Percentiles rank a stretch among this genome's conserved stretches.
These are phyloP conservation scores for Monosporozyma servazzii DNA, from an alignment of 805 yeast species.

Conservation along the genomic window DNA sequence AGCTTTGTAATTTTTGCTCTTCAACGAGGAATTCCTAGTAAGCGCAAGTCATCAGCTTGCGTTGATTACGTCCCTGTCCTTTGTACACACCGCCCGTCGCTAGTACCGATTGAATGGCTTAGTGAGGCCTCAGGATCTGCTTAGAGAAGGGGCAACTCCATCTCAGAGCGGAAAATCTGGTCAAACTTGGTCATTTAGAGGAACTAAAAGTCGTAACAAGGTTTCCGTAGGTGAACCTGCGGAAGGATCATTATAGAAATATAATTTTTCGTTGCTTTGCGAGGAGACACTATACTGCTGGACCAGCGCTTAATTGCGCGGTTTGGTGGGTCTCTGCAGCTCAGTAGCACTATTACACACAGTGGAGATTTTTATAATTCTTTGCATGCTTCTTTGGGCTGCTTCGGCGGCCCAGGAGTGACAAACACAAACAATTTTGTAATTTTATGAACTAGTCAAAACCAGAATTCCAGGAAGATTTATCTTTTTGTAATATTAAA, in stretches of 20 bases:
- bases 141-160: background rate
- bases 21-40: background rate
- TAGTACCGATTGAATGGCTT: background rate
- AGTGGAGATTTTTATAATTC: background rate
- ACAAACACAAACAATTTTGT: background rate
- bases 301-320: background rate
- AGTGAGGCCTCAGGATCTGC: background rate
- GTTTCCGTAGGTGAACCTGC: background rate
- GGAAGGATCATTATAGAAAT: background rate
- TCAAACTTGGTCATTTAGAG: background rate
- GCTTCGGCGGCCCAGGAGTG: background rate
- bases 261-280: background rate
- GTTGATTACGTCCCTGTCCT: background rate
- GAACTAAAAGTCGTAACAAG: background rate
- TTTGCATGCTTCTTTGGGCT: background rate
- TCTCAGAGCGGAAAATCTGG: background rate
- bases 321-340: background rate
- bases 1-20: background rate
- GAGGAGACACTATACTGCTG: background rate
- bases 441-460: background rate
- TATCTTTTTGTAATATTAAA: background rate
- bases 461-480: background rate
- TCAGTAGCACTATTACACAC: background rate
- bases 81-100: background rate
- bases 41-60: background rate